Evolutionary conservation across 139 green algal genomes (phyloP).

Genomic region (Diplosphaera chodatii): DNA sequence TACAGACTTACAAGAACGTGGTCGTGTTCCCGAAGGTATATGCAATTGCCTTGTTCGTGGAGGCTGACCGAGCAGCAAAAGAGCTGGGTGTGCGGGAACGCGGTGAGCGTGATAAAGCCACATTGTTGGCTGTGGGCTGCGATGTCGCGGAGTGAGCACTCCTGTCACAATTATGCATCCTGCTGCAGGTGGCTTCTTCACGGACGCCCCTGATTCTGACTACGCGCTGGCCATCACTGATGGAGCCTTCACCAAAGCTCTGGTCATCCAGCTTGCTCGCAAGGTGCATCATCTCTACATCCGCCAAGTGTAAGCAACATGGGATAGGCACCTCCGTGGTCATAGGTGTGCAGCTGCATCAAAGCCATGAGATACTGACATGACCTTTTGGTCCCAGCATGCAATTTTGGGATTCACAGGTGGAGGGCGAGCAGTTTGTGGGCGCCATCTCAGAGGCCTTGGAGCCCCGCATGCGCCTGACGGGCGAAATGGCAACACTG

Average conservation of each 20-base stretch:
- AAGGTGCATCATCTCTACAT: too few relatives aligned
- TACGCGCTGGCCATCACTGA: slow-evolving; percentile 60
- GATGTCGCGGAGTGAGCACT: too few relatives aligned
- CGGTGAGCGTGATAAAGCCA: too few relatives aligned
- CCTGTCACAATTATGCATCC: neutral
- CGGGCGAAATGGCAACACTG: slow-evolving; percentile 25
- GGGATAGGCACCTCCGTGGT: too few relatives aligned
- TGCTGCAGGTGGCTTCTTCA: slow-evolving; percentile 31
- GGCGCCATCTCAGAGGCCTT: slow-evolving; percentile 67
- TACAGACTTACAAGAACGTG: too few relatives aligned
- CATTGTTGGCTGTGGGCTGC: too few relatives aligned
- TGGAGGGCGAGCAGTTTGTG: slow-evolving; percentile 63
- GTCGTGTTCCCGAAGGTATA: slow-evolving; percentile 51
- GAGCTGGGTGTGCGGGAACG: slow-evolving; percentile 69
- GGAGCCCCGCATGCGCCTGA: slow-evolving; percentile 48
- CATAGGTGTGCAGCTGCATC: too few relatives aligned
- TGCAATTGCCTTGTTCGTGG: slow-evolving; percentile 64
- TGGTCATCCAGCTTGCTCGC: slow-evolving; percentile 60
- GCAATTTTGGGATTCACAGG: too few relatives aligned
- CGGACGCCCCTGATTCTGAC: slow-evolving; percentile 50
- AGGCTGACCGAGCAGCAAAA: slow-evolving; percentile 56
- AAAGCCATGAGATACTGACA: too few relatives aligned
- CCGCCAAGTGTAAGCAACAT: too few relatives aligned
- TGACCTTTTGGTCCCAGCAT: too few relatives aligned
- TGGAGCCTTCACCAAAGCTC: slow-evolving; percentile 67